Conservation (phyloP, 441 rosid species). For the Lepidium campestre region DNA sequence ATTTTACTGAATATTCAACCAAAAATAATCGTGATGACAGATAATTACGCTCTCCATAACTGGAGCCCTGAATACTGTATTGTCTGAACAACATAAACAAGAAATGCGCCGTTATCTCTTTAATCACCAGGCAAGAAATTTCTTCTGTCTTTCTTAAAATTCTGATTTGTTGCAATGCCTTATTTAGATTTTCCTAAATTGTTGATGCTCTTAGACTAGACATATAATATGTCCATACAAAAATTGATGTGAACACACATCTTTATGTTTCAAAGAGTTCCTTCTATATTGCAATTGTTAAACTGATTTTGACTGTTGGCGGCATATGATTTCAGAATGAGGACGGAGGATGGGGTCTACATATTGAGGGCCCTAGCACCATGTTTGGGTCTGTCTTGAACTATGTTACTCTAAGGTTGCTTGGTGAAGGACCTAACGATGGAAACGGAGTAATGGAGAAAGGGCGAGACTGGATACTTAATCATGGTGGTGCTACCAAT, state of each 20-base stretch:
- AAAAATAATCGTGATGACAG: constrained; percentile 26
- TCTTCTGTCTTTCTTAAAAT: not conserved
- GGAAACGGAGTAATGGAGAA: constrained; percentile 61
- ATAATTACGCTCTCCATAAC: constrained; percentile 70
- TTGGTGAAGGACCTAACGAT: constrained; percentile 76
- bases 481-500: constrained; percentile 73
- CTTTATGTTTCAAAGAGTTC: not conserved
- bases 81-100: constrained; percentile 61
- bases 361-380: constrained; percentile 81
- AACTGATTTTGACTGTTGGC: not conserved
- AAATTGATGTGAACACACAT: not conserved
- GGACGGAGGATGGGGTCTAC: constrained; percentile 97
- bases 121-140: constrained; percentile 73
- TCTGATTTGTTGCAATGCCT: not conserved
- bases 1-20: not conserved
- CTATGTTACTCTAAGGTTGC: constrained; percentile 73
- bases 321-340: constrained; percentile 52
- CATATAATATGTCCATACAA: not conserved
- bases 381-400: constrained; percentile 80
- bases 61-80: constrained; percentile 74
- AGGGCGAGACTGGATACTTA: constrained; percentile 75
- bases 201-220: constrained; percentile 1
- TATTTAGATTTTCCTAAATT: not conserved
- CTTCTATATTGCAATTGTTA: not conserved
- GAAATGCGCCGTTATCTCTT: constrained; percentile 89